Evolutionary conservation across 1,139 yeast species (phyloP).

Genomic region (Meyerozyma smithsonii): DNA sequence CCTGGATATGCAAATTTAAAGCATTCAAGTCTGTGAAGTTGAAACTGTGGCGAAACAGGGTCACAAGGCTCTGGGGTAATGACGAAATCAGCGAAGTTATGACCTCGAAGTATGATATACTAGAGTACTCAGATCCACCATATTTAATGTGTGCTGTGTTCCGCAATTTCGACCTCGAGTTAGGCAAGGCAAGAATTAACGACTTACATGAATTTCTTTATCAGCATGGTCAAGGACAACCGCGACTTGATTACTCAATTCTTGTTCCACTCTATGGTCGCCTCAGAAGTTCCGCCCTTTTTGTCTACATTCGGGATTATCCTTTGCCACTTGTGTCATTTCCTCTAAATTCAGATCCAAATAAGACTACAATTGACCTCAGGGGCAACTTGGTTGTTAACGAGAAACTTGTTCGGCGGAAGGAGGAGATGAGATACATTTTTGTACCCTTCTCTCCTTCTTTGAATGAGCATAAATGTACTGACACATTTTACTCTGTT

Average conservation of each 20-base stretch:
- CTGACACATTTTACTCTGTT: constrained; percentile 37
- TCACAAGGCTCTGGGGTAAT: constrained; percentile 30
- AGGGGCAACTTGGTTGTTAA: constrained; percentile 39
- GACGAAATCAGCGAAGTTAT: constrained; percentile 29
- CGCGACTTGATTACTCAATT: constrained; percentile 36
- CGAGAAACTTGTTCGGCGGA: constrained; percentile 31
- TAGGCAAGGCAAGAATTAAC: constrained; percentile 25
- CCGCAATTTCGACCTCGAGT: constrained; percentile 25
- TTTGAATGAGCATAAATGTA: constrained; percentile 6
- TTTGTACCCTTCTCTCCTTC: constrained; percentile 47
- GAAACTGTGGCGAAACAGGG: constrained; percentile 23
- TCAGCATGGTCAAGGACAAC: constrained; percentile 38
- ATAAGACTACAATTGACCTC: constrained; percentile 26
- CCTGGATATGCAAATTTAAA: constrained; percentile 57
- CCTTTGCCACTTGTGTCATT: constrained; percentile 40
- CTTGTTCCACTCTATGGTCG: constrained; percentile 31
- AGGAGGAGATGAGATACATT: constrained; percentile 41
- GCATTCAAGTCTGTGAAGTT: constrained; percentile 22
- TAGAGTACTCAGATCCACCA: constrained; percentile 33
- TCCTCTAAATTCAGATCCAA: constrained; percentile 26
- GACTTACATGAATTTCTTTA: constrained; percentile 35
- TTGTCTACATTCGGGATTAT: constrained; percentile 34
- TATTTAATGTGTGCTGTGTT: constrained; percentile 30
- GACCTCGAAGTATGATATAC: constrained; percentile 31
- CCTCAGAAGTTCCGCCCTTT: constrained; percentile 28